These are phyloP conservation scores for Santalum album DNA, from an alignment of 164 flowering plant genomes.

Conservation along the genomic window DNA sequence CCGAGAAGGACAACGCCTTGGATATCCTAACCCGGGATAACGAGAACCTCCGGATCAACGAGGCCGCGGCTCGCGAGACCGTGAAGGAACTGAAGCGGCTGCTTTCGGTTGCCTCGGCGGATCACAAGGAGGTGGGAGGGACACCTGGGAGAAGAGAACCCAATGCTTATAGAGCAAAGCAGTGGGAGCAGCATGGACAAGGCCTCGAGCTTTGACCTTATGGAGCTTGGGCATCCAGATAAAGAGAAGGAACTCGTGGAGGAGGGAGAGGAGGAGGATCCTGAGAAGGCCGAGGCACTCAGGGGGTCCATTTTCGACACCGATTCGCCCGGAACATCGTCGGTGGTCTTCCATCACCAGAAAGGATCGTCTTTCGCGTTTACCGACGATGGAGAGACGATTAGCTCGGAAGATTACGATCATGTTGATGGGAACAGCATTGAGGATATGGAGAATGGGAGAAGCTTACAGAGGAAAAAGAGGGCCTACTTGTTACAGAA, in stretches of 20 bases:
- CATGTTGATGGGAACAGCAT: constrained; percentile 23
- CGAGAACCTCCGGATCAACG: constrained; percentile 40
- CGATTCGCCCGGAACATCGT: constrained; percentile 28
- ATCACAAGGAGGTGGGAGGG: constrained; percentile 10
- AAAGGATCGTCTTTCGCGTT: constrained; percentile 21
- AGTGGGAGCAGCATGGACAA: constrained; percentile 11
- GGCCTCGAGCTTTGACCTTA: constrained; percentile 26
- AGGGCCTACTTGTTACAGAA: constrained; percentile 45
- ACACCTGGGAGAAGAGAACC: constrained; percentile 10
- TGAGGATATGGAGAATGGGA: constrained; percentile 38
- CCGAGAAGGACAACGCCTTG: constrained; percentile 48
- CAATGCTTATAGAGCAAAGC: constrained; percentile 10
- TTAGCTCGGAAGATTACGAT: constrained; percentile 32
- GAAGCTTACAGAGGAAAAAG: constrained; percentile 36
- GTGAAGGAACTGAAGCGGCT: constrained; percentile 42
- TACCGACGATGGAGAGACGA: constrained; percentile 23
- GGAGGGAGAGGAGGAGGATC: constrained; percentile 12
- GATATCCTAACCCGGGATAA: constrained; percentile 31
- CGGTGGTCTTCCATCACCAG: constrained; percentile 13
- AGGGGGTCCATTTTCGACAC: constrained; percentile 55
- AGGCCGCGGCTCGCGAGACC: constrained; percentile 43
- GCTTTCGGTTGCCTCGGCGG: constrained; percentile 18
- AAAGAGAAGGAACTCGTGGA: constrained; percentile 11
- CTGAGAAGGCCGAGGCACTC: constrained; percentile 33
- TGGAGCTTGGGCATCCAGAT: constrained; percentile 19